A percentile compares a stretch with the other conserved stretches of the same genome.
Conservation (phyloP, 2,329 filamentous ascomycete genomes). For the Onygenales sp. region DNA sequence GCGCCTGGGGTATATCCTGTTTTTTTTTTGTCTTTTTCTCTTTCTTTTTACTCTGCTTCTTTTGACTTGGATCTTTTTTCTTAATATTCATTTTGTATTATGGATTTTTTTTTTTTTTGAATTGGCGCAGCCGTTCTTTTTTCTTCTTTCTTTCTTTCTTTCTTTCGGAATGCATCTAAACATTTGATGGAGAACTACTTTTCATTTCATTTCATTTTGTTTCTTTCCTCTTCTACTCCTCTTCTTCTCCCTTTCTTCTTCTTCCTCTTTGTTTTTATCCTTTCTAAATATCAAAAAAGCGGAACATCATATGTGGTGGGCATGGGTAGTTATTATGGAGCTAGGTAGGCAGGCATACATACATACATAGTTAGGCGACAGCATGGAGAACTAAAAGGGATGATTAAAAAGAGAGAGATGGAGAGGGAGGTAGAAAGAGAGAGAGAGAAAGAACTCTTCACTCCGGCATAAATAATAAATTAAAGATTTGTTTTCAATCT, state of each 20-base stretch:
- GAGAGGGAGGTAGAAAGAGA: too few relatives aligned
- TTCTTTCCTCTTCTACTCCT: conserved; percentile 3
- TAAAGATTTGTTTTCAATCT: too few relatives aligned
- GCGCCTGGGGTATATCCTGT: neutral
- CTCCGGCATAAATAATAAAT: too few relatives aligned
- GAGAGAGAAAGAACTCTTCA: too few relatives aligned
- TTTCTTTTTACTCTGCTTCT: neutral
- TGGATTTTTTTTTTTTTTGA: conserved; percentile 2
- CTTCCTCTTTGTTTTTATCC: neutral
- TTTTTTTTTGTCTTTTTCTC: too few relatives aligned
- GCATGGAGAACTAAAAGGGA: too few relatives aligned
- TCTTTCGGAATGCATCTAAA: neutral
- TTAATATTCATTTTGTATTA: neutral
- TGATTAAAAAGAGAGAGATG: too few relatives aligned
- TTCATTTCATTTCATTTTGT: conserved; percentile 5
- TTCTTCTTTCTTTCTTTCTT: conserved; percentile 1
- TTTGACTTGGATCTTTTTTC: too few relatives aligned
- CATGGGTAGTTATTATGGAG: too few relatives aligned
- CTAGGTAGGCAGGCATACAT: neutral
- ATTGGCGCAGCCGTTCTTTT: neutral
- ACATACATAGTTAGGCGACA: neutral
- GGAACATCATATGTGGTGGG: too few relatives aligned
- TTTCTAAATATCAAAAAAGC: neutral
- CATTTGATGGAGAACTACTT: neutral
- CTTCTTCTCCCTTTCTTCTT: neutral